These are phyloP conservation scores for Orbilia ellipsospora DNA, from an alignment of 2,329 filamentous ascomycete genomes.

Conservation along the genomic window DNA sequence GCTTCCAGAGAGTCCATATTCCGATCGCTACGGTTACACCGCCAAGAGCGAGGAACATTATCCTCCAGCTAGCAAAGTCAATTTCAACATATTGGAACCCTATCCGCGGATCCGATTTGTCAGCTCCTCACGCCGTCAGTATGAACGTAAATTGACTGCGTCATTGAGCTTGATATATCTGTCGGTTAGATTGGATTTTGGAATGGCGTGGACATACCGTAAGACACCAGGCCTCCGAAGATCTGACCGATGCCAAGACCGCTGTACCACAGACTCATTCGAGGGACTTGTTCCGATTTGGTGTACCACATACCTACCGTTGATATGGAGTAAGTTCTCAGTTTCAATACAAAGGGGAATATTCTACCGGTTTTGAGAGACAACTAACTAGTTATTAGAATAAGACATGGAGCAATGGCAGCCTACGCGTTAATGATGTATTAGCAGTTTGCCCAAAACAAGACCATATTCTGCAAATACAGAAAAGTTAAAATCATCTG, in stretches of 20 bases:
- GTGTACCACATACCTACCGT: slow-evolving; percentile 59
- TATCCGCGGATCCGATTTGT: slow-evolving; percentile 10
- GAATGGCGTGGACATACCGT: slow-evolving; percentile 59
- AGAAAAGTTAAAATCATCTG: not conserved
- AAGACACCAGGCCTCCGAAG: slow-evolving; percentile 65
- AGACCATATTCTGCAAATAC: not conserved
- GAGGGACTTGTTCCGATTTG: slow-evolving; percentile 69
- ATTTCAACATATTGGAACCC: slow-evolving; percentile 67
- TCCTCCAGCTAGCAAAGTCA: slow-evolving; percentile 64
- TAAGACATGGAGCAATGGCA: slow-evolving; percentile 70
- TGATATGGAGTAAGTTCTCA: not conserved
- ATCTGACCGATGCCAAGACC: slow-evolving; percentile 71
- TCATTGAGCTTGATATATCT: no score
- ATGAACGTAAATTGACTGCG: no score
- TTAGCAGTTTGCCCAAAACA: not conserved
- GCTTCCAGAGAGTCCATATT: slow-evolving; percentile 62
- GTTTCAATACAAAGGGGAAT: no score
- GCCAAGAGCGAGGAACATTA: slow-evolving; percentile 68
- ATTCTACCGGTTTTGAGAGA: slow-evolving; percentile 61
- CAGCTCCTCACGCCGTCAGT: not conserved
- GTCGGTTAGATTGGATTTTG: no score
- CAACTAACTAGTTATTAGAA: slow-evolving; percentile 72
- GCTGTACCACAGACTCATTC: slow-evolving; percentile 72
- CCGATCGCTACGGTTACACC: slow-evolving; percentile 65
- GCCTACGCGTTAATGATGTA: slow-evolving; percentile 61